phyloP scores from a whole-genome alignment of 2,329 filamentous ascomycete genomes.

The Chaetomiaceae sp. region DNA sequence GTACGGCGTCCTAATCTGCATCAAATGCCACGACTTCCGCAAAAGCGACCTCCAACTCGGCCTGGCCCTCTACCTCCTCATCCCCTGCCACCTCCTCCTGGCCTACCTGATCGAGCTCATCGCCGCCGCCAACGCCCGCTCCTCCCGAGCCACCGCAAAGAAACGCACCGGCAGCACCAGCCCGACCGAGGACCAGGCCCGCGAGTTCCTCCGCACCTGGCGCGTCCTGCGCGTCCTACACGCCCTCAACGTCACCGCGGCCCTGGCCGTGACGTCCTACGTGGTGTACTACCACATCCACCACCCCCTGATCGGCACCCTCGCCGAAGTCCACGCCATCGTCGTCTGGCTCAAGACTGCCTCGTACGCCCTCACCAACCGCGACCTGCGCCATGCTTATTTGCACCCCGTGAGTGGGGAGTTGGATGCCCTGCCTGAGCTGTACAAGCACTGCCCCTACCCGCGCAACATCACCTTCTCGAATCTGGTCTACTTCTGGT shows the following conservation, averaged over 20 bases:
- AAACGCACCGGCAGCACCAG: conserved; percentile 49
- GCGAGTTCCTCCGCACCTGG: conserved; percentile 73
- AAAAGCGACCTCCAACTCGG: conserved; percentile 73
- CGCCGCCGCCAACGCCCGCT: conserved; percentile 74
- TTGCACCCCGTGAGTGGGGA: conserved; percentile 68
- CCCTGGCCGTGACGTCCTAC: conserved; percentile 73
- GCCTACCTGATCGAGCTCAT: conserved; percentile 85
- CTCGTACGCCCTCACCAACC: conserved; percentile 94
- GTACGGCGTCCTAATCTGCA: conserved; percentile 93
- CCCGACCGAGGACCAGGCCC: conserved; percentile 57
- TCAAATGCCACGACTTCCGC: conserved; percentile 84
- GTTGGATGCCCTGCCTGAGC: conserved; percentile 66
- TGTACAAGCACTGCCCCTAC: conserved; percentile 83
- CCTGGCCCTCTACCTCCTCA: conserved; percentile 73
- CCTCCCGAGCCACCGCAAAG: conserved; percentile 53
- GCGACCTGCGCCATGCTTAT: conserved; percentile 87
- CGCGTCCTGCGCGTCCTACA: conserved; percentile 74
- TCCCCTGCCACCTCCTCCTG: conserved; percentile 84
- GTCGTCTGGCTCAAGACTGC: conserved; percentile 95
- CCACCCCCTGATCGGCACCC: conserved; percentile 87
- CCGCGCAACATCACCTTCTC: conserved; percentile 82
- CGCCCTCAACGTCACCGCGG: conserved; percentile 75
- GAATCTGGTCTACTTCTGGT: conserved; percentile 95
- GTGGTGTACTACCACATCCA: conserved; percentile 89
- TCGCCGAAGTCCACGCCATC: conserved; percentile 86